Evolutionary conservation across 495 filamentous ascomycete species (phyloP).

Genomic region (Venustampulla echinocandica): DNA sequence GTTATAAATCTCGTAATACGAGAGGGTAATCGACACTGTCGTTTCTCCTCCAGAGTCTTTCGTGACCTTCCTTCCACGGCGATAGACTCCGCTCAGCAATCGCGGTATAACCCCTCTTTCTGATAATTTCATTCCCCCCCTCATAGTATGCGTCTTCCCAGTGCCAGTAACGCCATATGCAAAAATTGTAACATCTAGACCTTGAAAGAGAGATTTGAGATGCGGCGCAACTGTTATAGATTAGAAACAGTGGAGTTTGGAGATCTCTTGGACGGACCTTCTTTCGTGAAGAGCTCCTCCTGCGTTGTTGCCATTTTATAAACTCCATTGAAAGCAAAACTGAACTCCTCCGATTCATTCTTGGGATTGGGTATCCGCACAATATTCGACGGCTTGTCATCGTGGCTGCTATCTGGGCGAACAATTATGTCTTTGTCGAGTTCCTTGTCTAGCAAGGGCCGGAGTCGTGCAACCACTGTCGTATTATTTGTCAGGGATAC

Average conservation of each 20-base stretch:
- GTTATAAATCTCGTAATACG: slow-evolving; percentile 98
- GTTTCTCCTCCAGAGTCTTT: slow-evolving; percentile 74
- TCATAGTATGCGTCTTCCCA: slow-evolving; percentile 97
- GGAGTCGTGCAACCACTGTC: slow-evolving; percentile 73
- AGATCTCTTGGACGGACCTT: slow-evolving; percentile 51
- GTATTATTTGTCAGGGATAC: background rate
- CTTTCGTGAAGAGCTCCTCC: slow-evolving; percentile 76
- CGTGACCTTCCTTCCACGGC: slow-evolving; percentile 74
- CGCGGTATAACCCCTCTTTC: slow-evolving; percentile 90
- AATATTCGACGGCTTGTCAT: slow-evolving; percentile 50
- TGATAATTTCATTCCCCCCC: slow-evolving; percentile 78
- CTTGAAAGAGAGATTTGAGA: slow-evolving; percentile 86
- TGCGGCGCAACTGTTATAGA: slow-evolving; percentile 40
- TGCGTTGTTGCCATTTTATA: slow-evolving; percentile 75
- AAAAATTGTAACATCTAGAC: slow-evolving; percentile 89
- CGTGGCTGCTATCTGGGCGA: slow-evolving; percentile 46
- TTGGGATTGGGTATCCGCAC: slow-evolving; percentile 93
- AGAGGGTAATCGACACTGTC: slow-evolving; percentile 67
- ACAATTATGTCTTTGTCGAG: slow-evolving; percentile 79
- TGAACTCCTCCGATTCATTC: slow-evolving; percentile 82
- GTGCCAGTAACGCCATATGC: slow-evolving; percentile 94
- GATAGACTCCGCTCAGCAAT: slow-evolving; percentile 78
- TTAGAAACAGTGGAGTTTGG: slow-evolving; percentile 10
- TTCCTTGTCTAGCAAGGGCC: slow-evolving; percentile 78
- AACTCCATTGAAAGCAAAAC: slow-evolving; percentile 91